Evolutionary conservation across 2,329 filamentous ascomycete species (phyloP).

Genomic region (Myriosclerotinia duriaeana): DNA sequence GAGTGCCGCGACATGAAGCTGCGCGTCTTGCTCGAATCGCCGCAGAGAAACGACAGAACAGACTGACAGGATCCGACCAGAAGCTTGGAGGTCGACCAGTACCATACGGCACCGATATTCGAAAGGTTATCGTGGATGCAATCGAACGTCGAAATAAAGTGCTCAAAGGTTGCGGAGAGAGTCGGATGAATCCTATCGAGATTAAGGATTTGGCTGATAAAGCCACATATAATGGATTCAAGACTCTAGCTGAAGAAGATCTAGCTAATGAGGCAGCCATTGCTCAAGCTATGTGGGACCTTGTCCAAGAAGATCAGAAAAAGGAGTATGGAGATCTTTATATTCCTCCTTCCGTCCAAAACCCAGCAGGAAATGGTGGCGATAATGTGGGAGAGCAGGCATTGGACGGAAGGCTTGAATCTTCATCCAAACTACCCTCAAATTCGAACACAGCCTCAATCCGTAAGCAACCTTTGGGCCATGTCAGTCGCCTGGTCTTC

Average conservation of each 20-base stretch:
- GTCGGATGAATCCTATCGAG: slow-evolving; percentile 61
- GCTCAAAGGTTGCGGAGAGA: slow-evolving; percentile 71
- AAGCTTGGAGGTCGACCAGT: slow-evolving; percentile 65
- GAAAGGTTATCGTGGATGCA: slow-evolving; percentile 69
- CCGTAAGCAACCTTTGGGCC: slow-evolving; percentile 24
- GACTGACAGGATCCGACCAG: slow-evolving; percentile 64
- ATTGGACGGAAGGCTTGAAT: neutral
- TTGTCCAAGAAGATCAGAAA: slow-evolving; percentile 72
- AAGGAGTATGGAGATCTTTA: slow-evolving; percentile 37
- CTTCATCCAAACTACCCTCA: slow-evolving; percentile 13
- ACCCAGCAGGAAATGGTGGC: slow-evolving; percentile 40
- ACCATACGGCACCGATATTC: slow-evolving; percentile 64
- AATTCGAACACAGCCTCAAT: neutral
- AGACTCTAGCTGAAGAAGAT: slow-evolving; percentile 82
- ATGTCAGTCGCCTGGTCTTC: slow-evolving; percentile 36
- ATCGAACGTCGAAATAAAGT: slow-evolving; percentile 66
- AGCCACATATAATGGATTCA: slow-evolving; percentile 71
- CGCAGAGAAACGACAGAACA: slow-evolving; percentile 65
- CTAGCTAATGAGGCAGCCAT: slow-evolving; percentile 87
- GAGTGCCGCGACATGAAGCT: slow-evolving; percentile 69
- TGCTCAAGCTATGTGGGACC: slow-evolving; percentile 78
- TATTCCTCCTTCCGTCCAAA: slow-evolving; percentile 35
- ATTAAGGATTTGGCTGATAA: slow-evolving; percentile 63
- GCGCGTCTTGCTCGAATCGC: slow-evolving; percentile 70
- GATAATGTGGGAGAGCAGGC: slow-evolving; percentile 28